Conservation (phyloP, 345 rosid species). For the Eucalyptus paniculata region DNA sequence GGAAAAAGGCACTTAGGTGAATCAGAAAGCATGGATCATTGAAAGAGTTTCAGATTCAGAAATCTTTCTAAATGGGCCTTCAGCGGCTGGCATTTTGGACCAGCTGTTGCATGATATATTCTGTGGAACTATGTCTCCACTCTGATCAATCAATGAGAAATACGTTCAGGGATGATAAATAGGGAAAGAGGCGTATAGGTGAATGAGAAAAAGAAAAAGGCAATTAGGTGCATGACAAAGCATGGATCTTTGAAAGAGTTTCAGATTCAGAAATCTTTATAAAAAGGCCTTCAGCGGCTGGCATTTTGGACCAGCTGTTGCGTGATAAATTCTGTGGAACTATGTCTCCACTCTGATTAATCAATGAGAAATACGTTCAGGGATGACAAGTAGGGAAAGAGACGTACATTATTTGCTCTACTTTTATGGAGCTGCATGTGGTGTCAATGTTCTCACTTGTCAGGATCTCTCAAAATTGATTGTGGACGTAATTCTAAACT, state of each 20-base stretch:
- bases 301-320: too few species aligned
- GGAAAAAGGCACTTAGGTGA: background rate
- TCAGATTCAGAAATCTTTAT: too few species aligned
- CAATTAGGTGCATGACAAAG: too few species aligned
- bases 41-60: background rate
- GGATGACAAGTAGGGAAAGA: background rate
- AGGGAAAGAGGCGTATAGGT: background rate
- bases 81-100: slow-evolving; percentile 7
- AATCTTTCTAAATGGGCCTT: background rate
- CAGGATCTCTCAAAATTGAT: background rate
- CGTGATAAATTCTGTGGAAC: background rate
- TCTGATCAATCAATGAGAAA: slow-evolving; percentile 4
- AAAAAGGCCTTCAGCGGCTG: too few species aligned
- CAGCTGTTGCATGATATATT: background rate
- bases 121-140: slow-evolving; percentile 16
- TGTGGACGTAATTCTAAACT: background rate
- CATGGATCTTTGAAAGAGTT: too few species aligned
- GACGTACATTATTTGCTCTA: background rate
- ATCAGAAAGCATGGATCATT: background rate
- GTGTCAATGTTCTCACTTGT: background rate
- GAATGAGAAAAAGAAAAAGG: too few species aligned
- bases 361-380: background rate
- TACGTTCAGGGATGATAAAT: background rate
- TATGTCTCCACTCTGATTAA: slow-evolving; percentile 21
- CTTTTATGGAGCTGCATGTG: background rate